A percentile compares a stretch with the other conserved stretches of the same genome.
These are phyloP conservation scores for Deuterostichococcus epilithicus DNA, from an alignment of 139 green algal genomes.

Conservation along the genomic window DNA sequence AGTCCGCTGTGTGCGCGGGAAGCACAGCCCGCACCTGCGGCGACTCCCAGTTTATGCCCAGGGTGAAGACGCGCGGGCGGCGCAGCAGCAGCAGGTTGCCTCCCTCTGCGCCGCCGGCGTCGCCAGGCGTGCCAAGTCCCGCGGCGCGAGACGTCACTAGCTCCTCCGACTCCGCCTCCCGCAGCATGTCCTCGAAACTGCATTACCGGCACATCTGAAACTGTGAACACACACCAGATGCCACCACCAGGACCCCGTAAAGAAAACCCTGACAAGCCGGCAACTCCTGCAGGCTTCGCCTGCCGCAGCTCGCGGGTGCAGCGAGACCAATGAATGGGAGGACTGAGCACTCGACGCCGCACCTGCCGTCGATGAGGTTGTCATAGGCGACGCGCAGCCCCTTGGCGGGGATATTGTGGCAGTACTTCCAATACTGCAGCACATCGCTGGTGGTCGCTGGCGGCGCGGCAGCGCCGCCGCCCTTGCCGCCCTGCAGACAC, in stretches of 20 bases:
- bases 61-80: conserved; percentile 60
- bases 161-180: conserved; percentile 33
- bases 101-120: not conserved
- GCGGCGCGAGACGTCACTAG: conserved; percentile 7
- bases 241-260: too few relatives aligned
- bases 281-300: not conserved
- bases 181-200: conserved; percentile 56
- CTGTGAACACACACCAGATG: too few relatives aligned
- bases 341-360: too few relatives aligned
- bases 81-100: conserved; percentile 32
- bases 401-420: conserved; percentile 62
- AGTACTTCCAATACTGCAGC: conserved; percentile 69
- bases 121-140: conserved; percentile 1
- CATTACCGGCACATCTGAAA: not conserved
- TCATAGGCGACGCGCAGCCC: conserved; percentile 41
- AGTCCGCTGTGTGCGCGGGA: too few relatives aligned
- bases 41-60: conserved; percentile 72
- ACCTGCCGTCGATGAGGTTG: conserved; percentile 11
- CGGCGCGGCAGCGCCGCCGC: not conserved
- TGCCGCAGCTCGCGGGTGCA: too few relatives aligned
- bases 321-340: not conserved
- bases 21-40: conserved; percentile 37
- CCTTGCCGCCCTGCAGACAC: too few relatives aligned
- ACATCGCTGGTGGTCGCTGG: conserved; percentile 30
- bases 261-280: too few relatives aligned